phyloP scores from a whole-genome alignment of 345 rosid species.

The Rhizophora mangle region DNA sequence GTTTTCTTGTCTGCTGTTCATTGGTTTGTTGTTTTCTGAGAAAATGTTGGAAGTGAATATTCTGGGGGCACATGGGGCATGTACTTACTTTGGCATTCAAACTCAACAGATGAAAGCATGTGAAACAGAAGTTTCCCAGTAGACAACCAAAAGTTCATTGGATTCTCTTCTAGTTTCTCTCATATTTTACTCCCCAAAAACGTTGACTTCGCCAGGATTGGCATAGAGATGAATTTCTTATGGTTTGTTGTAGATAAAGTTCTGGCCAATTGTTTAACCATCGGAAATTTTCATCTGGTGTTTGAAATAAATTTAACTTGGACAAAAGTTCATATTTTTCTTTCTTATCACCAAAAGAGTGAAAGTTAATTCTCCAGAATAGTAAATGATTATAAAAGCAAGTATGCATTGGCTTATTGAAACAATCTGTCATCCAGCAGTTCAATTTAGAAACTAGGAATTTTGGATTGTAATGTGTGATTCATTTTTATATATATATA shows the following conservation, averaged over 20 bases:
- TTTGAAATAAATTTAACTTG: no score
- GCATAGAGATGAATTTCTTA: neutral
- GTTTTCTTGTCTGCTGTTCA: no score
- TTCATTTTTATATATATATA: no score
- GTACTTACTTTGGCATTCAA: neutral
- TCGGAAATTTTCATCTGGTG: no score
- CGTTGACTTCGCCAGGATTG: neutral
- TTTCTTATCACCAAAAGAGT: neutral
- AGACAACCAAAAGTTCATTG: neutral
- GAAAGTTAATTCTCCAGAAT: no score
- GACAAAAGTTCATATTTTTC: neutral
- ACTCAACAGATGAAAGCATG: neutral
- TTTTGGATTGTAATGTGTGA: conserved; percentile 1
- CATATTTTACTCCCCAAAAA: neutral
- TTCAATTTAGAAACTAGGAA: neutral
- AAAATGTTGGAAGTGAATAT: neutral
- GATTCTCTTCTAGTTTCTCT: no score
- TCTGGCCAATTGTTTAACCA: neutral
- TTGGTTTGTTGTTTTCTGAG: neutral
- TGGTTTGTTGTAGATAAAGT: neutral
- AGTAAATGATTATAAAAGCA: no score
- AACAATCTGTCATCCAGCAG: no score
- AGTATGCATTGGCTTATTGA: no score
- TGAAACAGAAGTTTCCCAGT: neutral
- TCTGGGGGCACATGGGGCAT: neutral